Conservation (phyloP, 768 basidiomycete genomes). For the Podaxis sp. region DNA sequence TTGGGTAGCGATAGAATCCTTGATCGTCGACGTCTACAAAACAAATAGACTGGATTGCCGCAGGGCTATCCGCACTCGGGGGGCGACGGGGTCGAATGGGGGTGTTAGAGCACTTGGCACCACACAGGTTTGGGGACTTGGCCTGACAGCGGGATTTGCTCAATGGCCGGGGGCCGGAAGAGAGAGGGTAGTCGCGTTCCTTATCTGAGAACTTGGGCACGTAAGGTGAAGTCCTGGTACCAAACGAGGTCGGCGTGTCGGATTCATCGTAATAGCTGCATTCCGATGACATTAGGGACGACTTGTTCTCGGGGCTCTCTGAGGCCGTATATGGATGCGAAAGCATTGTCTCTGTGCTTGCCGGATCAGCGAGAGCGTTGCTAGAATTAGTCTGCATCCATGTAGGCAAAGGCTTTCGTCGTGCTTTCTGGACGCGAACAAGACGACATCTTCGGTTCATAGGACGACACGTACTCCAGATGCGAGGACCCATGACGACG, state of each 20-base stretch:
- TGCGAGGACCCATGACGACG: slow-evolving; percentile 9
- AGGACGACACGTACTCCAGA: neutral
- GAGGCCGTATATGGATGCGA: neutral
- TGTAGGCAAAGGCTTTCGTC: neutral
- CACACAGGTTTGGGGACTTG: neutral
- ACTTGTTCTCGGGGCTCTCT: slow-evolving; percentile 11
- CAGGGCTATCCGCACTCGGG: slow-evolving; percentile 18
- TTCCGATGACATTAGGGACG: slow-evolving; percentile 18
- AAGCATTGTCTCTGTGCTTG: neutral
- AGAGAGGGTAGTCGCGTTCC: neutral
- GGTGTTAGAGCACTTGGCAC: neutral
- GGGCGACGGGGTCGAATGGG: slow-evolving; percentile 19
- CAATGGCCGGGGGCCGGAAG: neutral
- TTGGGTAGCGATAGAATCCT: slow-evolving; percentile 6
- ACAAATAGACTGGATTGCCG: slow-evolving; percentile 8
- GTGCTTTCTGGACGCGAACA: neutral
- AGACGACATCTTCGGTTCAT: neutral
- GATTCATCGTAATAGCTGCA: slow-evolving; percentile 12
- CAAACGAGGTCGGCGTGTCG: neutral
- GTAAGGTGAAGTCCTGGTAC: slow-evolving; percentile 11
- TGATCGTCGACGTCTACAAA: slow-evolving; percentile 11
- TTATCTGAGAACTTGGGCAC: slow-evolving; percentile 1
- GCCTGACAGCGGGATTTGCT: neutral
- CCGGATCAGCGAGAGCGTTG: neutral
- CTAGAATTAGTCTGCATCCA: slow-evolving; percentile 4